Conservation (phyloP, 176 grass and related monocot species). For the Carex parvula region DNA sequence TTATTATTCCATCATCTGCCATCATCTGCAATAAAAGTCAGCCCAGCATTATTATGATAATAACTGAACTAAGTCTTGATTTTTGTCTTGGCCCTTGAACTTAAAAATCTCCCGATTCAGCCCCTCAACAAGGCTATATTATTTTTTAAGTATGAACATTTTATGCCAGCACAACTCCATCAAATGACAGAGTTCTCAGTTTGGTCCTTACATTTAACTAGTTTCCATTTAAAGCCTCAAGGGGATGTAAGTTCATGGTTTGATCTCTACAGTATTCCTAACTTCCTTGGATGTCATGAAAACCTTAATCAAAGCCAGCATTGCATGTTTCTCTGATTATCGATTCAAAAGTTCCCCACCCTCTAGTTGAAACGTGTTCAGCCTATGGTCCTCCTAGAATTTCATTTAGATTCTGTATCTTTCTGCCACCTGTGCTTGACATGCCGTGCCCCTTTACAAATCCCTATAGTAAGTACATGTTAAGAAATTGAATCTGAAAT, state of each 20-base stretch:
- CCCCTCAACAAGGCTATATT: not conserved
- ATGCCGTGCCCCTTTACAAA: not conserved
- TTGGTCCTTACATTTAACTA: not conserved
- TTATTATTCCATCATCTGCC: not conserved
- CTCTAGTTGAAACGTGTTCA: not conserved
- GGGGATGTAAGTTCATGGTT: not conserved
- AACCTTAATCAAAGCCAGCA: not conserved
- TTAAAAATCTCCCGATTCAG: not conserved
- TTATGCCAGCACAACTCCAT: not conserved
- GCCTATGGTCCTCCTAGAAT: not conserved
- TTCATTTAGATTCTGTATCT: not conserved
- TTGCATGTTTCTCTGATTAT: not conserved
- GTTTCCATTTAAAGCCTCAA: not conserved
- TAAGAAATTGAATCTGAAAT: not conserved
- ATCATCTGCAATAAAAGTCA: not conserved
- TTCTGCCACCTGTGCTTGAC: not conserved
- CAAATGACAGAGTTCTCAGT: not conserved
- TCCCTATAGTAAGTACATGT: not conserved
- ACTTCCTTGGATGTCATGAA: not conserved
- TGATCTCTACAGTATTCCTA: not conserved
- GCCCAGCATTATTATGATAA: not conserved
- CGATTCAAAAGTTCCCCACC: not conserved
- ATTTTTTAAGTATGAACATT: not conserved
- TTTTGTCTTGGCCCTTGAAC: not conserved
- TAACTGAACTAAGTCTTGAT: not conserved